Evolutionary conservation across 768 basidiomycete genomes (phyloP).

Genomic region (Boletus barrowsii): DNA sequence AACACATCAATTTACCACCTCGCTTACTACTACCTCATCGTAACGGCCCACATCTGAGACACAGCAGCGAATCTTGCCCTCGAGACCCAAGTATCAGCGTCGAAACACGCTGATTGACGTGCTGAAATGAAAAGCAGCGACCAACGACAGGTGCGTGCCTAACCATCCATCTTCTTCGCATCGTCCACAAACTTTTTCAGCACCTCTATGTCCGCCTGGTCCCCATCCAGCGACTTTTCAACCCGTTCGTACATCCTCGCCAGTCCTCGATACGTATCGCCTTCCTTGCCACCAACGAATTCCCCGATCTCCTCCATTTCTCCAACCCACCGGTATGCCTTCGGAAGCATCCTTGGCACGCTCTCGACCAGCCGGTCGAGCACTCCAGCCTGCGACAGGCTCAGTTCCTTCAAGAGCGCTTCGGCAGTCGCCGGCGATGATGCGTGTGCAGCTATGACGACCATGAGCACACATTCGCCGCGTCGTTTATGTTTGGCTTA

Average conservation of each 20-base stretch:
- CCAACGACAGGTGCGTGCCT: conserved; percentile 12
- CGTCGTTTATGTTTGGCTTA: conserved; percentile 22
- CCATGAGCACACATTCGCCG: neutral
- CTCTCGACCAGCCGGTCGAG: conserved; percentile 38
- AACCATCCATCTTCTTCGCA: conserved; percentile 32
- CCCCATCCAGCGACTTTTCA: conserved; percentile 37
- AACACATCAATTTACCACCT: conserved; percentile 25
- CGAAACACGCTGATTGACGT: conserved; percentile 17
- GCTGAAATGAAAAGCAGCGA: conserved; percentile 23
- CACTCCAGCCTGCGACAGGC: conserved; percentile 42
- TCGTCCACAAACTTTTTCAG: conserved; percentile 44
- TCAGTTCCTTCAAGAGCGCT: conserved; percentile 50
- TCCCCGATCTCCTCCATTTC: conserved; percentile 64
- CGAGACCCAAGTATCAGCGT: conserved; percentile 8
- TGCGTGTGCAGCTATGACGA: conserved; percentile 44
- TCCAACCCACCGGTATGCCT: conserved; percentile 59
- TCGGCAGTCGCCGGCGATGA: conserved; percentile 61
- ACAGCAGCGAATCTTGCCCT: neutral
- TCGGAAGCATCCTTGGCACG: conserved; percentile 54
- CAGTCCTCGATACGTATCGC: conserved; percentile 46
- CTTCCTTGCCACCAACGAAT: conserved; percentile 48
- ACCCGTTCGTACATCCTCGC: conserved; percentile 45
- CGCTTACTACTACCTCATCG: conserved; percentile 13
- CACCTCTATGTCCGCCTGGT: conserved; percentile 38
- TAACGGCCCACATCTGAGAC: neutral